Conservation (phyloP, 192 early-diverging fungal species). For the Entophlyctis luteolus region DNA sequence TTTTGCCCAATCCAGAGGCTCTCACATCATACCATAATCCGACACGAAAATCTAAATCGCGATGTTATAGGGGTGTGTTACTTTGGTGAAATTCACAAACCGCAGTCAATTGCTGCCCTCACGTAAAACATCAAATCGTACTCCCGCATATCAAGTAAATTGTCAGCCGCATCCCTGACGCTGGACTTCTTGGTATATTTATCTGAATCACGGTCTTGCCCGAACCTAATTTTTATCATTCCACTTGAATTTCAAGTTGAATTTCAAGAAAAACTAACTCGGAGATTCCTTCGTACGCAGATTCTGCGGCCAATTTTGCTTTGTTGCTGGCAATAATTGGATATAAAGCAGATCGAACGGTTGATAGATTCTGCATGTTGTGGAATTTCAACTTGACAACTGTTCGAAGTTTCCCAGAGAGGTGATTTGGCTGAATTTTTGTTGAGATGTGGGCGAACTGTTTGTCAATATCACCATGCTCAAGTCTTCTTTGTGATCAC, state of each 20-base stretch:
- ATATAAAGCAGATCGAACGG: constrained; percentile 69
- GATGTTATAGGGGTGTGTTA: too few species aligned
- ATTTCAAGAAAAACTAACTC: constrained; percentile 36
- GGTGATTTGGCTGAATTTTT: constrained; percentile 70
- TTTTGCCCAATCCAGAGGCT: constrained; percentile 46
- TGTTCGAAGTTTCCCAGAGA: constrained; percentile 66
- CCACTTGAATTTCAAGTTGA: neutral
- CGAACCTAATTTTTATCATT: constrained; percentile 7
- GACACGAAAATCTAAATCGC: constrained; percentile 74
- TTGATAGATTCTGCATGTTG: constrained; percentile 77
- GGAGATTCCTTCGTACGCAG: constrained; percentile 69
- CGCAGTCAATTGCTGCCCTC: constrained; percentile 87
- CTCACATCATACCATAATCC: constrained; percentile 90
- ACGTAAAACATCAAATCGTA: constrained; percentile 96
- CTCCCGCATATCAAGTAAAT: constrained; percentile 88
- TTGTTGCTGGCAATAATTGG: constrained; percentile 69
- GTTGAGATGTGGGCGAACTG: neutral
- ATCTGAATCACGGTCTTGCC: constrained; percentile 20
- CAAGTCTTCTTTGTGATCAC: constrained; percentile 79
- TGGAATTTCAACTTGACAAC: constrained; percentile 77
- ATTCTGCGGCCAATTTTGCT: constrained; percentile 53
- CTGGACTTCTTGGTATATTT: constrained; percentile 38
- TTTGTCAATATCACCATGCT: constrained; percentile 51
- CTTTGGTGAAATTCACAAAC: too few species aligned
- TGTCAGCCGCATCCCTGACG: constrained; percentile 56